Evolutionary conservation across 305 asterid genomes (phyloP), one percentile per base, ranked within the genome.

Genomic region (Nicotiana rustica): DNA sequence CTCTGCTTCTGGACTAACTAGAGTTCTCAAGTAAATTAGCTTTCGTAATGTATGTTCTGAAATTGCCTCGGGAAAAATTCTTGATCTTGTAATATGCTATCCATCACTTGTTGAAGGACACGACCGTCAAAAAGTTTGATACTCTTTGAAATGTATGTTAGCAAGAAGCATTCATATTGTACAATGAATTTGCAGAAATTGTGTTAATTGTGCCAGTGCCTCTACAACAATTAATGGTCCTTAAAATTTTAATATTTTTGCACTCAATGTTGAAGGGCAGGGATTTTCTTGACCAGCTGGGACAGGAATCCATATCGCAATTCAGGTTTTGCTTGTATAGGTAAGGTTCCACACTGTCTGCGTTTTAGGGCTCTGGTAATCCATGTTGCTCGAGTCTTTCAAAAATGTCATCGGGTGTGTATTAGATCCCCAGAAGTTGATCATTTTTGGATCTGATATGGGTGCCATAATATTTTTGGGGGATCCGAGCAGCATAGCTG

Each of bases 21-120:
- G 87, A 76, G 79, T 81, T 75, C 55, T 68, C 82, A n/a, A 75
- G 70, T 17, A 78, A 67, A 70, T 81, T 82, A 83, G 82, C 66
- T 79, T 84, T 69, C 71, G 55, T 33, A 64, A 84, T 84, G 79
- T 81, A 81, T 85, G 83, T 73, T 81, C 73, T 82, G 77, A 29
- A 67, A 81, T 62, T 77, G 73, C 78, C 57, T 77, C 41, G 25
- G 49, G 66, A 56, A 71, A 83, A 13, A 59, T 38, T 69, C 78
- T 36, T 49, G 60, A 65, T 68, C 82, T 73, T 88, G 87, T 85
- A 83, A 84, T 85, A 82, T 85, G 19, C 77, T 55, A 81, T 83
- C 68, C 73, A 35, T 78, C 71, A 52, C 21, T 73, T 67, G 80
- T 65, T 25, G 79, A 70, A 56, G 19, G n/a, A 18, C 77, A 5